These are phyloP conservation scores for Crithidia expoeki DNA, from an alignment of 208 protist genomes.

Conservation along the genomic window DNA sequence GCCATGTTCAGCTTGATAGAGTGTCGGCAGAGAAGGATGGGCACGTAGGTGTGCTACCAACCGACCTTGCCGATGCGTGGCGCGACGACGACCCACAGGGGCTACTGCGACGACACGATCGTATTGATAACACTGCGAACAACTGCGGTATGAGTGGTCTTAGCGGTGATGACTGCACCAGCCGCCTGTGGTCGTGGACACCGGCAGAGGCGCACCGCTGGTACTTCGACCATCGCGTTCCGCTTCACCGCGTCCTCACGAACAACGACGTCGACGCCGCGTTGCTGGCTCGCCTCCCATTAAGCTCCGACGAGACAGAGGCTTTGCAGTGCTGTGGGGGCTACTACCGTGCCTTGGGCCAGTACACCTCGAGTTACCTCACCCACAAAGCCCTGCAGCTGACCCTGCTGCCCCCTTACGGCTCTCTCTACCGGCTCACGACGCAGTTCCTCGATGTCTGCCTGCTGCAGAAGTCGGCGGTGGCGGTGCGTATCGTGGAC, in stretches of 20 bases:
- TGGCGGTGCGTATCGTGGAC: conserved; percentile 53
- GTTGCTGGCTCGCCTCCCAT: conserved; percentile 10
- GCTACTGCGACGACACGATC: background rate
- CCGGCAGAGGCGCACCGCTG: conserved; percentile 27
- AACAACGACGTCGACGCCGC: conserved; percentile 13
- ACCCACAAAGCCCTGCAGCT: conserved; percentile 87
- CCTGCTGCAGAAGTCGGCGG: conserved; percentile 61
- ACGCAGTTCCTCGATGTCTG: conserved; percentile 70
- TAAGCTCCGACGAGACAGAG: conserved; percentile 33
- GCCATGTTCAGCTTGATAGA: background rate
- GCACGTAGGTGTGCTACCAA: background rate
- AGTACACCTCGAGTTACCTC: conserved; percentile 58
- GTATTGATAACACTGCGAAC: background rate
- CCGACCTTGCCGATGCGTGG: conserved; percentile 11
- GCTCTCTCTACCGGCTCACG: conserved; percentile 58
- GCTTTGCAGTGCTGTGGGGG: conserved; percentile 53
- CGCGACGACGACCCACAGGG: conserved; percentile 25
- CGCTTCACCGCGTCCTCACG: conserved; percentile 22
- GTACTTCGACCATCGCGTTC: conserved; percentile 26
- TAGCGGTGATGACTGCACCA: conserved; percentile 4
- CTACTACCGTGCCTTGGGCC: conserved; percentile 68
- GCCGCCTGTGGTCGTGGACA: conserved; percentile 26
- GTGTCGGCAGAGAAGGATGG: conserved; percentile 5
- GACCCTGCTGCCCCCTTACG: conserved; percentile 72
- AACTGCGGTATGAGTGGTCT: background rate